Base-by-base conservation (phyloP, 257 asterid genomes). In the Eustoma russellianum region DNA sequence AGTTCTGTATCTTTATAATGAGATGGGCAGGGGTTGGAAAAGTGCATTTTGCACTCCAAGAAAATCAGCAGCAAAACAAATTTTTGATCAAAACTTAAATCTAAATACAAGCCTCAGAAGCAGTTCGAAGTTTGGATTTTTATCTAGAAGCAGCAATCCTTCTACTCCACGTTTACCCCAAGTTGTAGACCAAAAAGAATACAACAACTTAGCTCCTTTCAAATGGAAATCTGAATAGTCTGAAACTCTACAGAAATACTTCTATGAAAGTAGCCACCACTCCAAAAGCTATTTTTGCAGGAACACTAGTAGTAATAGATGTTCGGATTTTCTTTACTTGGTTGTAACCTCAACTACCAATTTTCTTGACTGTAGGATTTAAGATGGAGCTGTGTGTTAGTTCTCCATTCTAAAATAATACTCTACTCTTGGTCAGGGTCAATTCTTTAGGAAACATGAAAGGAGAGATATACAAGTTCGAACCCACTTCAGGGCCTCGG, bases 1-100 rank as follows among this genome's bases (percentile, higher is more conserved):
- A n/a, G n/a, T n/a, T n/a, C n/a, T n/a, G n/a, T n/a, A n/a, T n/a
- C n/a, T n/a, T n/a, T n/a, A n/a, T n/a, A n/a, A n/a, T n/a, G n/a
- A 69, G 63, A 89, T 81, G 94, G 98, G 93, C 12, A 81, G 79
- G 13, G 91, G 95, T 12, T 90, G 98, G 98, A 83, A 95, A 63
- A 90, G 74, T 70, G 96, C 95, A 17, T 90, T 90, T 61, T 90
- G 98, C 75, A 81, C 75, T 11, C 73, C 91, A 17, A 62, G 62
- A 51, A 46, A 7, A 54, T 35, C 60, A 67, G 12, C 51, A 59
- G 13, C 67, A 64, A 41, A 46, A 51, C 66, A 60, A 50, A 65
- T 24, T 9, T 28, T 47, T 14, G 61, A 64, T 10, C 74, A 77
- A 54, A 54, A 43, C 56, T 62, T 66, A 44, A 58, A 64, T 19